Conservation (phyloP, 345 rosid genomes). For the Syzygium jambos region DNA sequence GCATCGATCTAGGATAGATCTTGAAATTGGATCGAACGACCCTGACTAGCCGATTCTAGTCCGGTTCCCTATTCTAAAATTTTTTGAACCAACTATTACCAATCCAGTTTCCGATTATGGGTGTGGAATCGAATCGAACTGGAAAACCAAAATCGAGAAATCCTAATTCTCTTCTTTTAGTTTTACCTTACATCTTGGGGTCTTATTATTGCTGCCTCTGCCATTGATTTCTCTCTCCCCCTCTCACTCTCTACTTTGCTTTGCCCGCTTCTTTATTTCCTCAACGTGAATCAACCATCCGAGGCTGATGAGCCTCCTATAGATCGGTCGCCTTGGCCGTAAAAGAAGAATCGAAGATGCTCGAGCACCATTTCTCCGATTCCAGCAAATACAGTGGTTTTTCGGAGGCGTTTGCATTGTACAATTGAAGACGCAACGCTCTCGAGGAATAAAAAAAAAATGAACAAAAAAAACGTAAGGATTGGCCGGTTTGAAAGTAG, state of each 20-base stretch:
- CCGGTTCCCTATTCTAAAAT: accelerated
- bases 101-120: accelerated
- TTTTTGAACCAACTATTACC: neutral
- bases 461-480: neutral
- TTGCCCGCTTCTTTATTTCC: neutral
- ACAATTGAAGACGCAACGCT: neutral
- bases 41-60: accelerated
- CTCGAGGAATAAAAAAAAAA: neutral
- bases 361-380: neutral
- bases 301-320: neutral
- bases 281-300: neutral
- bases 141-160: neutral
- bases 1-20: neutral
- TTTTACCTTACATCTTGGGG: too few relatives aligned
- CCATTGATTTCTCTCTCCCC: neutral
- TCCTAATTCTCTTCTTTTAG: neutral
- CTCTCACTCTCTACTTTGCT: neutral
- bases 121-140: neutral
- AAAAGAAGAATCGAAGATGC: neutral
- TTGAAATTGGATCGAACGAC: neutral
- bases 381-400: neutral
- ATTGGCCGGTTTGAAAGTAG: neutral
- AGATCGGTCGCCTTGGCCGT: accelerated
- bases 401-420: neutral
- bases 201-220: neutral